phyloP scores from a whole-genome alignment of 306 rosid genomes.

The Lathyrus sativus region DNA sequence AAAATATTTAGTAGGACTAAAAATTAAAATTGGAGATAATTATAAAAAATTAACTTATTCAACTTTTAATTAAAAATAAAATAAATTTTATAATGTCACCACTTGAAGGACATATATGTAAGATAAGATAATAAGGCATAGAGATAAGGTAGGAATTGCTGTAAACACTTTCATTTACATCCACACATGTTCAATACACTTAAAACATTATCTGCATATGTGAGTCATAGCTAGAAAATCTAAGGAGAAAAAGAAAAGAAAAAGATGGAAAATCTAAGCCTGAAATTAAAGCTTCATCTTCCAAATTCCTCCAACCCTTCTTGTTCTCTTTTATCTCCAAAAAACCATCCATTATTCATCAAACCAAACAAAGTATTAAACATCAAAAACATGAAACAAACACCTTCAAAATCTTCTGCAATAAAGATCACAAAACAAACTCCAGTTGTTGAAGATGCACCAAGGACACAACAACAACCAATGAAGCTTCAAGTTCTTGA shows the following conservation, averaged over 20 bases:
- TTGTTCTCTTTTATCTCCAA: constrained; percentile 31
- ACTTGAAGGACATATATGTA: no score
- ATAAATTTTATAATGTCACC: no score
- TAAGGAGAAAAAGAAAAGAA: neutral
- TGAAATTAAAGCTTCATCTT: constrained; percentile 49
- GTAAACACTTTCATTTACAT: neutral
- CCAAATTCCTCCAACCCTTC: constrained; percentile 34
- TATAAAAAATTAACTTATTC: no score
- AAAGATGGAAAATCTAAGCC: constrained; percentile 43
- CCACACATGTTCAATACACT: constrained; percentile 15
- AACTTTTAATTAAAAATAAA: no score
- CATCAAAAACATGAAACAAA: constrained; percentile 26
- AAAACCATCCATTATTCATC: constrained; percentile 23
- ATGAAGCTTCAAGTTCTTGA: constrained; percentile 6
- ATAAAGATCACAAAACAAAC: neutral
- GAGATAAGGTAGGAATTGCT: constrained; percentile 27
- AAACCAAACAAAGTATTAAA: constrained; percentile 34
- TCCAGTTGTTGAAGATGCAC: constrained; percentile 10
- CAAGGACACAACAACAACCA: neutral
- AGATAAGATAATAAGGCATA: neutral
- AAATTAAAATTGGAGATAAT: no score
- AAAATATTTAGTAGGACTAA: no score
- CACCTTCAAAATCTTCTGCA: constrained; percentile 15
- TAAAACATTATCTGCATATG: neutral
- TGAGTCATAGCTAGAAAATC: neutral